Evolutionary conservation across 768 basidiomycete genomes (phyloP).

Genomic region (Asterophora parasitica): DNA sequence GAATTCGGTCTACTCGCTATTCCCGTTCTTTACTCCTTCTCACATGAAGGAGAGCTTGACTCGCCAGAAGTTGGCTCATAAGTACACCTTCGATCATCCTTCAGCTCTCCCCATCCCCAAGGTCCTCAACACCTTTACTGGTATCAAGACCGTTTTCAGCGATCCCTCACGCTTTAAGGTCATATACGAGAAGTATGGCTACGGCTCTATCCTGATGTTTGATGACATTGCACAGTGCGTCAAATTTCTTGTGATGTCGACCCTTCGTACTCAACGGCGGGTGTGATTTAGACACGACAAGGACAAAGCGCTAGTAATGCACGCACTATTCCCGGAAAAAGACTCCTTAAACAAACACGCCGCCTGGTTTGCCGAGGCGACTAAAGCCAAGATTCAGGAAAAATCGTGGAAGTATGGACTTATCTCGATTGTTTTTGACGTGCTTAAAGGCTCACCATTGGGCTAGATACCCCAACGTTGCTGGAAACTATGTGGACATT

Average conservation of each 20-base stretch:
- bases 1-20: conserved; percentile 17
- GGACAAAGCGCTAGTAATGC: conserved; percentile 25
- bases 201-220: conserved; percentile 38
- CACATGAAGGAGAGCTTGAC: conserved; percentile 32
- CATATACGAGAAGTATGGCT: conserved; percentile 34
- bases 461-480: conserved; percentile 1
- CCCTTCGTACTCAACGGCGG: too few species aligned
- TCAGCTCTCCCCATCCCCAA: conserved; percentile 22
- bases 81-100: conserved; percentile 41
- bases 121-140: conserved; percentile 29
- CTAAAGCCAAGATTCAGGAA: conserved; percentile 26
- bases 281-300: conserved; percentile 23
- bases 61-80: conserved; percentile 30
- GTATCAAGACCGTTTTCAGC: conserved; percentile 30
- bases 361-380: conserved; percentile 25
- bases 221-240: conserved; percentile 32
- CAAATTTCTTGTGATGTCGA: background rate
- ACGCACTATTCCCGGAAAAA: conserved; percentile 33
- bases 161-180: conserved; percentile 33
- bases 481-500: conserved; percentile 5
- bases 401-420: conserved; percentile 26
- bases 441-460: background rate
- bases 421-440: background rate
- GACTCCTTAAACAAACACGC: conserved; percentile 25
- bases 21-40: conserved; percentile 42